Evolutionary conservation across 1,139 yeast species (phyloP).

Genomic region (Lodderomyces orthopsilosis): DNA sequence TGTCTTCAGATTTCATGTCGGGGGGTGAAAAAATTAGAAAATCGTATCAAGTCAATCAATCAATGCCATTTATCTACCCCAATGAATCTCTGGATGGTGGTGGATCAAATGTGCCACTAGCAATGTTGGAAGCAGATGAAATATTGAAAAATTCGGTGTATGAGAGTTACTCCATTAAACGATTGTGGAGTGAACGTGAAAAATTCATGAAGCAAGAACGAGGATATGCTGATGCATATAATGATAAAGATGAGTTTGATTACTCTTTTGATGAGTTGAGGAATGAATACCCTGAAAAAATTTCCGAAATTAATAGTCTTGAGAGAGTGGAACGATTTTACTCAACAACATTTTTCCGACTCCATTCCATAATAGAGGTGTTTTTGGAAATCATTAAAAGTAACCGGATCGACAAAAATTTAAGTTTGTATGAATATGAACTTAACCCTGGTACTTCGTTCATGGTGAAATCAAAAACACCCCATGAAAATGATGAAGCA

Average conservation of each 20-base stretch:
- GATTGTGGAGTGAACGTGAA: conserved; percentile 70
- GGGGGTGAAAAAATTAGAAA: conserved; percentile 68
- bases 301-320: conserved; percentile 42
- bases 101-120: conserved; percentile 52
- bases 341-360: conserved; percentile 44
- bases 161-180: conserved; percentile 63
- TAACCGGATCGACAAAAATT: conserved; percentile 36
- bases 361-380: conserved; percentile 64
- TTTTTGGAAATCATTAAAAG: conserved; percentile 60
- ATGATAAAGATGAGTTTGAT: conserved; percentile 19
- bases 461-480: conserved; percentile 15
- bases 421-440: conserved; percentile 39
- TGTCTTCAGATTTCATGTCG: conserved; percentile 55
- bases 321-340: conserved; percentile 64
- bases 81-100: conserved; percentile 19
- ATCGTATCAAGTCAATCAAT: conserved; percentile 74
- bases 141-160: conserved; percentile 61
- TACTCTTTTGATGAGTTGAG: conserved; percentile 18
- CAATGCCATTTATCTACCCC: conserved; percentile 80
- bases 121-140: conserved; percentile 70
- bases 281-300: conserved; percentile 27
- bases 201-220: conserved; percentile 74
- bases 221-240: conserved; percentile 49
- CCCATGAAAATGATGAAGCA: conserved; percentile 14
- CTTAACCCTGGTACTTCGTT: conserved; percentile 35